A percentile compares a stretch with the other conserved stretches of the same genome.
Evolutionary conservation across 352 stramenopile genomes (phyloP).

Genomic region (Phytophthora fragariae): DNA sequence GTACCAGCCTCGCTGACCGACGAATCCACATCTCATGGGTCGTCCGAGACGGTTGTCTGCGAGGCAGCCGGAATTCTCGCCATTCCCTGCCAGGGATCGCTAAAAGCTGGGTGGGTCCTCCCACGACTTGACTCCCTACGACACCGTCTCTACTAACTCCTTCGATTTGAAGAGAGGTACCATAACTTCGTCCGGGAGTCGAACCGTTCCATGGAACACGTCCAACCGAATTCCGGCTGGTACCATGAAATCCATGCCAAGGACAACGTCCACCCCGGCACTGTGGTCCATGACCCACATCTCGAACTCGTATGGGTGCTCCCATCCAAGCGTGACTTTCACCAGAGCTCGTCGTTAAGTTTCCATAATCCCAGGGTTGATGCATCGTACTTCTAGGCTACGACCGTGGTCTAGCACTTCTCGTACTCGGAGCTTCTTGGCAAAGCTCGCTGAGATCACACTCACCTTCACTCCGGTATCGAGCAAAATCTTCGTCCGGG

Average conservation of each 20-base stretch:
- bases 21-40: too few relatives aligned
- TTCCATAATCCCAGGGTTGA: background rate
- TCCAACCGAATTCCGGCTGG: constrained; percentile 13
- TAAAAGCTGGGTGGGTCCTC: background rate
- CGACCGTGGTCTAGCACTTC: background rate
- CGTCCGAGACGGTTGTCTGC: too few relatives aligned
- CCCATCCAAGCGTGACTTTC: constrained; percentile 13
- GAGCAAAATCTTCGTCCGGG: too few relatives aligned
- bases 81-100: background rate
- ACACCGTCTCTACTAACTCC: background rate
- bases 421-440: background rate
- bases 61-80: background rate
- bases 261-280: background rate
- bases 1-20: too few relatives aligned
- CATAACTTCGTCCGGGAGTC: constrained; percentile 3
- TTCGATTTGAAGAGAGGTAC: constrained; percentile 6
- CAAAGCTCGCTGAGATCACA: background rate
- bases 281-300: constrained; percentile 11
- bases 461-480: too few relatives aligned
- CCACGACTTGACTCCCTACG: background rate
- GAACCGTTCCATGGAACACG: background rate
- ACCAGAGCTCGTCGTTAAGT: background rate
- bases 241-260: too few relatives aligned
- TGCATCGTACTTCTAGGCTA: constrained; percentile 12
- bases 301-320: constrained; percentile 7